These are phyloP conservation scores for Celoporthe dispersa DNA, from an alignment of 2,329 filamentous ascomycete genomes.

Conservation along the genomic window DNA sequence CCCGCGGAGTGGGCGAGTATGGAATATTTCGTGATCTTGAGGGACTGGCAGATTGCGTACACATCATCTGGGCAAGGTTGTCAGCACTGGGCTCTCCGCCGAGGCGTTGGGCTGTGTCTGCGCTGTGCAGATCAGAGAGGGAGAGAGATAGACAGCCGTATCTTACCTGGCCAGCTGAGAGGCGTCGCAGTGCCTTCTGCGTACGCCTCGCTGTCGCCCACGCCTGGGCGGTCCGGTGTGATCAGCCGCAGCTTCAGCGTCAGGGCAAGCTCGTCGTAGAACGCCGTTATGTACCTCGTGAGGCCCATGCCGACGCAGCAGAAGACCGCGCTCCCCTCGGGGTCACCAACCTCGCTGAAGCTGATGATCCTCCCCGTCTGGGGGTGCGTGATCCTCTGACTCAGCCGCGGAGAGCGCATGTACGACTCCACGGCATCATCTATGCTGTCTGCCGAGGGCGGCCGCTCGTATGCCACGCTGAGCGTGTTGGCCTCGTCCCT, in stretches of 20 bases:
- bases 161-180: slow-evolving; percentile 85
- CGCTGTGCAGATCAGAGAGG: slow-evolving; percentile 3
- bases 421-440: slow-evolving; percentile 88
- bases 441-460: slow-evolving; percentile 81
- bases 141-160: no score
- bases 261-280: slow-evolving; percentile 92
- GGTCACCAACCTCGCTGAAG: slow-evolving; percentile 95
- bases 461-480: slow-evolving; percentile 68
- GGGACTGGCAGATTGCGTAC: slow-evolving; percentile 86
- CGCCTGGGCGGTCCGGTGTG: slow-evolving; percentile 90
- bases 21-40: slow-evolving; percentile 95
- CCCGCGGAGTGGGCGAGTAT: slow-evolving; percentile 95
- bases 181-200: slow-evolving; percentile 82
- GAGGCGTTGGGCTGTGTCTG: background rate
- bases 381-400: slow-evolving; percentile 85
- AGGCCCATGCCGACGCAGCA: slow-evolving; percentile 98
- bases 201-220: slow-evolving; percentile 89
- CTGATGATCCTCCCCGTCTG: slow-evolving; percentile 87
- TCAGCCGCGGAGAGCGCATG: slow-evolving; percentile 79
- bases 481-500: slow-evolving; percentile 30
- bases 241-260: slow-evolving; percentile 89
- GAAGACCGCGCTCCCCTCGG: slow-evolving; percentile 88
- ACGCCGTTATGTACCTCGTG: slow-evolving; percentile 93
- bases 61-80: slow-evolving; percentile 67
- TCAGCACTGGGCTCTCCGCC: slow-evolving; percentile 37